Percentiles rank a stretch among this genome's conserved stretches.
phyloP scores from a whole-genome alignment of 352 stramenopile species.

The Stephanocyclus meneghinianus region DNA sequence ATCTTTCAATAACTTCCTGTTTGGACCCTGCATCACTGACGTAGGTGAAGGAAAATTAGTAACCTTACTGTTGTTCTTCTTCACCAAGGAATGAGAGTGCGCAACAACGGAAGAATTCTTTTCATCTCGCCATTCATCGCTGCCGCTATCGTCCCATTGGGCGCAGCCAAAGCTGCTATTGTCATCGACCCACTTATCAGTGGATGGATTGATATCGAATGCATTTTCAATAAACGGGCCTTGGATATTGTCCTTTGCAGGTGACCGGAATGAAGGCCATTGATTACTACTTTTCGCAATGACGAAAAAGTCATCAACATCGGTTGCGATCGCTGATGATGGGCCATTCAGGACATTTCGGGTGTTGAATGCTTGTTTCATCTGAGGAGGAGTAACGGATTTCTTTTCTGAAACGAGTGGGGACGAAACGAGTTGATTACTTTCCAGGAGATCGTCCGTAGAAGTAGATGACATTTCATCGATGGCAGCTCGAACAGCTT shows the following conservation, averaged over 20 bases:
- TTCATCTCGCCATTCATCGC: slow-evolving; percentile 4
- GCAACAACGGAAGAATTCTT: neutral
- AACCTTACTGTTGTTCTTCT: neutral
- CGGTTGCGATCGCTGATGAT: neutral
- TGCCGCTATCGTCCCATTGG: slow-evolving; percentile 30
- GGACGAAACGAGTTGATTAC: neutral
- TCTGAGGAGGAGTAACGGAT: neutral
- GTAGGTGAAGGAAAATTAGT: slow-evolving; percentile 5
- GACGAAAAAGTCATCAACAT: slow-evolving; percentile 42
- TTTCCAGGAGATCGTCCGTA: neutral
- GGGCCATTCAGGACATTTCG: neutral
- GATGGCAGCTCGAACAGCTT: slow-evolving; percentile 5
- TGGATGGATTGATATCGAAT: slow-evolving; percentile 28
- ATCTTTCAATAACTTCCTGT: slow-evolving; percentile 8
- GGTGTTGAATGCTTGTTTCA: neutral
- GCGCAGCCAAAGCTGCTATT: slow-evolving; percentile 24
- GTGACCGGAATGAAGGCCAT: slow-evolving; percentile 21
- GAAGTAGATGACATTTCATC: slow-evolving; percentile 9
- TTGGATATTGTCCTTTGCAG: neutral
- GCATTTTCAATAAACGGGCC: slow-evolving; percentile 14
- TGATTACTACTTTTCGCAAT: slow-evolving; percentile 16
- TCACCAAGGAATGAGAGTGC: neutral
- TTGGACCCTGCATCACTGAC: slow-evolving; percentile 8
- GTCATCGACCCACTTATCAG: slow-evolving; percentile 9
- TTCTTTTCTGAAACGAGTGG: no score